These are phyloP conservation scores for Microbotryum silenes-acaulis DNA, from an alignment of 1,284 basidiomycete genomes.

Conservation along the genomic window DNA sequence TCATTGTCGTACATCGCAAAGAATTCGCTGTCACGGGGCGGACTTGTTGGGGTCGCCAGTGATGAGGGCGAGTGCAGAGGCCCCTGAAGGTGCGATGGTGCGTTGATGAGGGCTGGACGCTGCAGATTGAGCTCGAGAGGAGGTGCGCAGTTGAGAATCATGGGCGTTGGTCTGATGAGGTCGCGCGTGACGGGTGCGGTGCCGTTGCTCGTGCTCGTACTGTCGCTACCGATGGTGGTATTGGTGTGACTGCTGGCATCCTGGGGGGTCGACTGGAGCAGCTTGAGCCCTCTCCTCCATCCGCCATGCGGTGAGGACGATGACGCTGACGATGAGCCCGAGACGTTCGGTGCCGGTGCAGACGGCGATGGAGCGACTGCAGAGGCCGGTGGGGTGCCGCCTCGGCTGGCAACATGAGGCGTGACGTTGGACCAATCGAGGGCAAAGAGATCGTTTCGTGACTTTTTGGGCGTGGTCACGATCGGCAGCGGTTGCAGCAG, in stretches of 20 bases:
- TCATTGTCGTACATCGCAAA: neutral
- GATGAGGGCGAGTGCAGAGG: neutral
- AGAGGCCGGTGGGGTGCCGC: slow-evolving; percentile 5
- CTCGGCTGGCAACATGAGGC: slow-evolving; percentile 13
- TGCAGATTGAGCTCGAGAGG: neutral
- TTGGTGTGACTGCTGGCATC: neutral
- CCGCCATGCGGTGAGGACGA: neutral
- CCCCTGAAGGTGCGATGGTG: neutral
- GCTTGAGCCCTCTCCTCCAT: neutral
- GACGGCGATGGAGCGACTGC: neutral
- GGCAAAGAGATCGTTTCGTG: slow-evolving; percentile 20
- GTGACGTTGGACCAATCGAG: slow-evolving; percentile 18
- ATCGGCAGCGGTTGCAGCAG: no score
- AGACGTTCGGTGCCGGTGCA: neutral
- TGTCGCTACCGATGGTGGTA: slow-evolving; percentile 2
- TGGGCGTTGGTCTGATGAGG: neutral
- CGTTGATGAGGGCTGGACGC: neutral
- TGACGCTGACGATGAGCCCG: neutral
- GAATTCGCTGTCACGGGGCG: neutral
- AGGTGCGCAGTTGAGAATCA: neutral
- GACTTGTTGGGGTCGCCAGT: neutral
- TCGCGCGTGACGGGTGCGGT: neutral
- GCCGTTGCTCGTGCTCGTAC: slow-evolving; percentile 12
- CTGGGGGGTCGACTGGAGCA: neutral
- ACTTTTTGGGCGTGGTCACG: neutral